Percentiles rank a stretch among this genome's conserved stretches.
phyloP scores from a whole-genome alignment of 2,329 filamentous ascomycete genomes.

The Dichotomopilus funicola region DNA sequence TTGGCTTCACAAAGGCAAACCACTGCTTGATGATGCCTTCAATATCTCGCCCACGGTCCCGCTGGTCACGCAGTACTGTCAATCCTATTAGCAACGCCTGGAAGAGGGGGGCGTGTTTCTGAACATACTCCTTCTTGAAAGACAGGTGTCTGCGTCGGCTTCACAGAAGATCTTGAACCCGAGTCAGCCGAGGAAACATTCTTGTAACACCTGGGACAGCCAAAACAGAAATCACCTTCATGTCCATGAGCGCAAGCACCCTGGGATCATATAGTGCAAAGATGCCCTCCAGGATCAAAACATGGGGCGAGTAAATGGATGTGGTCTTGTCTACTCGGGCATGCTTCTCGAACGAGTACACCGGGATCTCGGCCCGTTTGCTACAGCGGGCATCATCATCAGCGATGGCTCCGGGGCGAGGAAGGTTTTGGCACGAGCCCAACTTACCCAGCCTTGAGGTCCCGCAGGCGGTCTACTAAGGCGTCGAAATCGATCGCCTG shows the following conservation, averaged over 20 bases:
- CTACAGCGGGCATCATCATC: slow-evolving; percentile 36
- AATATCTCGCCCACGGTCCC: slow-evolving; percentile 81
- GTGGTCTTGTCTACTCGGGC: slow-evolving; percentile 72
- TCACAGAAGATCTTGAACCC: slow-evolving; percentile 76
- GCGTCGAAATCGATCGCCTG: slow-evolving; percentile 88
- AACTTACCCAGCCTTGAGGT: slow-evolving; percentile 83
- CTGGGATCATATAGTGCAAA: slow-evolving; percentile 86
- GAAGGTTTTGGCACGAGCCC: not conserved
- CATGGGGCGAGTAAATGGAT: slow-evolving; percentile 91
- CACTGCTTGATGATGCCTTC: slow-evolving; percentile 97
- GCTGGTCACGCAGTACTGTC: slow-evolving; percentile 76
- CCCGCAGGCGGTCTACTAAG: slow-evolving; percentile 68
- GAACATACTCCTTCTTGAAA: slow-evolving; percentile 76
- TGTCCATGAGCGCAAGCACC: slow-evolving; percentile 79
- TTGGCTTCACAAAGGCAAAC: slow-evolving; percentile 94
- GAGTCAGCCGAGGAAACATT: slow-evolving; percentile 1
- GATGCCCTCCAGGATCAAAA: slow-evolving; percentile 91
- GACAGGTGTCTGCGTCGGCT: slow-evolving; percentile 87
- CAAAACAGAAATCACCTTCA: slow-evolving; percentile 56
- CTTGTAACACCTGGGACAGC: not conserved
- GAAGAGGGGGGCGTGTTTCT: not conserved
- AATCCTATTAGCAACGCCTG: not conserved
- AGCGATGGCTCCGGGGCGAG: slow-evolving; percentile 2
- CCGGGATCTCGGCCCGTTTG: slow-evolving; percentile 81
- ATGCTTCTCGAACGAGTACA: slow-evolving; percentile 94